Evolutionary conservation across 768 basidiomycete genomes (phyloP).

Genomic region (Rhizopogon vesiculosus): DNA sequence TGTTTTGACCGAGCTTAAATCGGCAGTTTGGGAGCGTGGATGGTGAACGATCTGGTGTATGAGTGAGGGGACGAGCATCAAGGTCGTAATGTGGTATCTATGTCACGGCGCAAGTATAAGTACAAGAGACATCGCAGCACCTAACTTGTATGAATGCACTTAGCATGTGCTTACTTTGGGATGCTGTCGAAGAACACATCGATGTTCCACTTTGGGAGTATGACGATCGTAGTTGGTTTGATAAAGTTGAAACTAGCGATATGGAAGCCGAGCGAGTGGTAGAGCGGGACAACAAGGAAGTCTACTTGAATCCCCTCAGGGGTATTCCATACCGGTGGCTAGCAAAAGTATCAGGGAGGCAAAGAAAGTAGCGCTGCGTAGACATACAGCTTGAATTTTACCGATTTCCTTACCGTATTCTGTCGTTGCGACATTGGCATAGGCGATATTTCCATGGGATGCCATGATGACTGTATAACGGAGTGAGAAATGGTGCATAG

Average conservation of each 20-base stretch:
- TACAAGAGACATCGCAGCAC: not conserved
- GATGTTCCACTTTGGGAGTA: constrained; percentile 53
- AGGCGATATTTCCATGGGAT: constrained; percentile 51
- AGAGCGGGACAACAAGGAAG: constrained; percentile 51
- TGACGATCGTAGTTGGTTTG: constrained; percentile 36
- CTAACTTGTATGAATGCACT: no score
- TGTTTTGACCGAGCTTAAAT: constrained; percentile 40
- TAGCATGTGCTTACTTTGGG: constrained; percentile 37
- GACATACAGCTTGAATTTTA: constrained; percentile 32
- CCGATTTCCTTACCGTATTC: constrained; percentile 20
- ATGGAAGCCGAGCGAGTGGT: constrained; percentile 57
- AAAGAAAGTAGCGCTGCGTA: constrained; percentile 26
- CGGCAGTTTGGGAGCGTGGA: constrained; percentile 33
- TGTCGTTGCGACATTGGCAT: constrained; percentile 30
- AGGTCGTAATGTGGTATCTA: constrained; percentile 46
- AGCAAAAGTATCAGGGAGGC: constrained; percentile 33
- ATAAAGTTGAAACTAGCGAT: constrained; percentile 39
- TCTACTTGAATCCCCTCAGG: constrained; percentile 37
- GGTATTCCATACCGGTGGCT: constrained; percentile 32
- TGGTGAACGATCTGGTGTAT: constrained; percentile 54
- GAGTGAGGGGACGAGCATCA: constrained; percentile 50
- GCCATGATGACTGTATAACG: constrained; percentile 50
- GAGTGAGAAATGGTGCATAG: not conserved
- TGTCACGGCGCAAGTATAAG: not conserved
- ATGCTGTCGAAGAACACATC: constrained; percentile 43